These are phyloP conservation scores for Gelatoporia subvermispora DNA, from an alignment of 768 basidiomycete genomes.

Conservation along the genomic window DNA sequence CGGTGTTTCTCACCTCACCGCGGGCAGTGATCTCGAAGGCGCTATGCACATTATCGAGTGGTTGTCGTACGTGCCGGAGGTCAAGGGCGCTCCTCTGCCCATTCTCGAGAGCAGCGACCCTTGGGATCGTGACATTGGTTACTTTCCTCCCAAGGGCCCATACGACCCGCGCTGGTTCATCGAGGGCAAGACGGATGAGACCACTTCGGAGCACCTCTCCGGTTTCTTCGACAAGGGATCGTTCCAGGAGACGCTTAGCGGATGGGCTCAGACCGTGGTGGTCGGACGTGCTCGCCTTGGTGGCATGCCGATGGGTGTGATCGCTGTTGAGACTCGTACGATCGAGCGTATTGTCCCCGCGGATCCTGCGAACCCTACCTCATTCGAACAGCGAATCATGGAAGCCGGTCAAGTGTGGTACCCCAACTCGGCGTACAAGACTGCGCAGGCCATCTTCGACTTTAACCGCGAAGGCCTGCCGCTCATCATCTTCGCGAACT, in stretches of 20 bases:
- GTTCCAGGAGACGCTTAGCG: conserved; percentile 97
- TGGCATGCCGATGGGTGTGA: conserved; percentile 96
- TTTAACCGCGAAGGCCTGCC: conserved; percentile 96
- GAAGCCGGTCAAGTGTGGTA: conserved; percentile 99
- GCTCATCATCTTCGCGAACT: conserved; percentile 98
- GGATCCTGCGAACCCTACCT: conserved; percentile 94
- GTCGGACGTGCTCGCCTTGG: conserved; percentile 94
- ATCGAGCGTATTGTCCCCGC: conserved; percentile 96
- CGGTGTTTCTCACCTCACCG: conserved; percentile 95
- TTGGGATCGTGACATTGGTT: conserved; percentile 93
- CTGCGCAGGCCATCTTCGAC: conserved; percentile 98
- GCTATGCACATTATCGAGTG: conserved; percentile 91
- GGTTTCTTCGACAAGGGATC: conserved; percentile 98
- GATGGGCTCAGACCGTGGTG: conserved; percentile 99
- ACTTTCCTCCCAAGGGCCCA: conserved; percentile 85
- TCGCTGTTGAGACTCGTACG: conserved; percentile 96
- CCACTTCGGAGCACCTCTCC: conserved; percentile 65
- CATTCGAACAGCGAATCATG: conserved; percentile 97
- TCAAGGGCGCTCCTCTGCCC: conserved; percentile 76
- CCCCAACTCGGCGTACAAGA: conserved; percentile 99
- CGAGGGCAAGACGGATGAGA: conserved; percentile 87
- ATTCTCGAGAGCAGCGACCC: conserved; percentile 65
- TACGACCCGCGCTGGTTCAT: conserved; percentile 99
- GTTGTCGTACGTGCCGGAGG: conserved; percentile 89
- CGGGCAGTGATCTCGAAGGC: conserved; percentile 92